These are phyloP conservation scores for Naganishia liquefaciens DNA, from an alignment of 1,284 basidiomycete species.

Conservation along the genomic window DNA sequence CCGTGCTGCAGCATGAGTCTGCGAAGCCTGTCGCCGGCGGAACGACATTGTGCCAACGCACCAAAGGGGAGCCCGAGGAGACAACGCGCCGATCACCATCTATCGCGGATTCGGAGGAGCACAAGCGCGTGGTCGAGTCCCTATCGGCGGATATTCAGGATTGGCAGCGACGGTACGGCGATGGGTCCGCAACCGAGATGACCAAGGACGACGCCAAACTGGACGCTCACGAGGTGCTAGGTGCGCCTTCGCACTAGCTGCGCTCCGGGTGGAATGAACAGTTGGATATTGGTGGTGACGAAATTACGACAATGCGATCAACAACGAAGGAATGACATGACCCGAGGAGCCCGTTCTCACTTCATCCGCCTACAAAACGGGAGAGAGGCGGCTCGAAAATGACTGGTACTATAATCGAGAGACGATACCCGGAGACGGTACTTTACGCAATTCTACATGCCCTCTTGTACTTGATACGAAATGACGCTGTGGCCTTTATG, in stretches of 20 bases:
- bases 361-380: background rate
- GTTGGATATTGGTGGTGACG: background rate
- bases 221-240: background rate
- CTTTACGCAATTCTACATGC: too few relatives aligned
- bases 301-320: background rate
- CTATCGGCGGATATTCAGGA: constrained; percentile 28
- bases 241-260: background rate
- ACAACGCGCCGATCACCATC: constrained; percentile 1
- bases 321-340: too few relatives aligned
- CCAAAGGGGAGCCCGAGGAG: background rate
- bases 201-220: background rate
- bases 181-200: background rate
- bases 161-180: constrained; percentile 27
- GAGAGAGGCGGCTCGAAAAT: background rate
- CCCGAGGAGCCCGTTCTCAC: too few relatives aligned
- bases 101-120: constrained; percentile 23
- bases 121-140: constrained; percentile 23
- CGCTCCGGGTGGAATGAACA: background rate
- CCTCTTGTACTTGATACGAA: too few relatives aligned
- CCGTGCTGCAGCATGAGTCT: constrained; percentile 48
- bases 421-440: background rate
- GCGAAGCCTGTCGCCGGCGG: background rate
- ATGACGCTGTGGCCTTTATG: too few relatives aligned
- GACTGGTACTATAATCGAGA: background rate
- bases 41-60: constrained; percentile 40